These are phyloP conservation scores for Dioszegia hungarica DNA, from an alignment of 768 basidiomycete genomes.

Conservation along the genomic window DNA sequence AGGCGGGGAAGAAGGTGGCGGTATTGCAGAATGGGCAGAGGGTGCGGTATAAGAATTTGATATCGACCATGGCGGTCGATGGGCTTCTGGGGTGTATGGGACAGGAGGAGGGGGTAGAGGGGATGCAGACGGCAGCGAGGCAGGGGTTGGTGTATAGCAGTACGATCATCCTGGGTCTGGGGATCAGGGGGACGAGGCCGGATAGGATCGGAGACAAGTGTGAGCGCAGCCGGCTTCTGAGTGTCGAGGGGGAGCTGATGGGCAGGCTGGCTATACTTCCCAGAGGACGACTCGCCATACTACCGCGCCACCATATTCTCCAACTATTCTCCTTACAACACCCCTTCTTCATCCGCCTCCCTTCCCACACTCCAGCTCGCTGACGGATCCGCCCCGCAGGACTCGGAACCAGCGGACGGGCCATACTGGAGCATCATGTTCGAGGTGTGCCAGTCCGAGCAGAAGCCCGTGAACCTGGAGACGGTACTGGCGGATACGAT, in stretches of 20 bases:
- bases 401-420: constrained; percentile 30
- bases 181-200: constrained; percentile 48
- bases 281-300: constrained; percentile 41
- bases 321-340: constrained; percentile 51
- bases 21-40: not conserved
- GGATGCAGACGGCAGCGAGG: not conserved
- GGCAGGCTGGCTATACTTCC: constrained; percentile 45
- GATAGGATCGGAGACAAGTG: constrained; percentile 50
- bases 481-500: constrained; percentile 48
- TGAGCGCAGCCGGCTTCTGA: constrained; percentile 6
- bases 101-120: not conserved
- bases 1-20: constrained; percentile 20
- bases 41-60: not conserved
- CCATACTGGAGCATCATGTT: constrained; percentile 51
- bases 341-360: constrained; percentile 27
- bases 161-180: constrained; percentile 49
- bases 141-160: not conserved
- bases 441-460: constrained; percentile 49
- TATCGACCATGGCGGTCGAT: not conserved
- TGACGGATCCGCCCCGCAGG: constrained; percentile 35
- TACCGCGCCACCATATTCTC: constrained; percentile 48
- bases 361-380: constrained; percentile 48
- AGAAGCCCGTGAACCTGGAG: constrained; percentile 49
- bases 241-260: not conserved
- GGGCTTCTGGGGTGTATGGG: not conserved